phyloP scores from a whole-genome alignment of 805 yeast species.

The Saturnispora galanensis region DNA sequence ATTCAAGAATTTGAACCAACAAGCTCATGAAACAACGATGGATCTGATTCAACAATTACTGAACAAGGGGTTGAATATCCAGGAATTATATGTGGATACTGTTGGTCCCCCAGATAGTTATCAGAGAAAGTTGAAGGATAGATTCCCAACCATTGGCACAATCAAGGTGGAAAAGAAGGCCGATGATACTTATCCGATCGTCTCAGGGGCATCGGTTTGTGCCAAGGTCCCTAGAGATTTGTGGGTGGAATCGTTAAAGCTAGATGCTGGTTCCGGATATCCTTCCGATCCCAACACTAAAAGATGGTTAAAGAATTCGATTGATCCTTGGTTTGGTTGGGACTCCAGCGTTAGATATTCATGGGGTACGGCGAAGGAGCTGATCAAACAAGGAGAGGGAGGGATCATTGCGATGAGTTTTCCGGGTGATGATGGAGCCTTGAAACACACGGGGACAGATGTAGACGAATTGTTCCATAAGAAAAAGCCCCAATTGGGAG shows the following conservation, averaged over 20 bases:
- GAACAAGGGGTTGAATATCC: conserved; percentile 31
- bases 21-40: conserved; percentile 93
- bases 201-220: conserved; percentile 87
- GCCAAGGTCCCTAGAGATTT: conserved; percentile 93
- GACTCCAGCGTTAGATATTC: conserved; percentile 62
- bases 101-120: conserved; percentile 92
- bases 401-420: conserved; percentile 47
- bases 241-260: conserved; percentile 13
- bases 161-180: conserved; percentile 91
- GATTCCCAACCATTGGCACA: conserved; percentile 49
- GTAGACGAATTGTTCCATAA: conserved; percentile 6
- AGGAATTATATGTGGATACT: conserved; percentile 81
- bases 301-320: conserved; percentile 54
- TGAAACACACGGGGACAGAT: neutral
- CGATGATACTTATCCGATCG: conserved; percentile 84
- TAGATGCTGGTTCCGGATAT: conserved; percentile 77
- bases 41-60: conserved; percentile 58
- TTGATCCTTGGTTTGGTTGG: conserved; percentile 85
- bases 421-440: conserved; percentile 34
- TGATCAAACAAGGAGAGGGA: conserved; percentile 39
- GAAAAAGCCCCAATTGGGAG: neutral
- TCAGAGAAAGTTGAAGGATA: conserved; percentile 57
- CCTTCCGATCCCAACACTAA: conserved; percentile 87
- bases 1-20: conserved; percentile 76
- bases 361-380: conserved; percentile 88